Percentiles rank a stretch among this genome's conserved stretches.
Evolutionary conservation across 257 asterid genomes (phyloP).

Genomic region (Paraleonurus japonicus): DNA sequence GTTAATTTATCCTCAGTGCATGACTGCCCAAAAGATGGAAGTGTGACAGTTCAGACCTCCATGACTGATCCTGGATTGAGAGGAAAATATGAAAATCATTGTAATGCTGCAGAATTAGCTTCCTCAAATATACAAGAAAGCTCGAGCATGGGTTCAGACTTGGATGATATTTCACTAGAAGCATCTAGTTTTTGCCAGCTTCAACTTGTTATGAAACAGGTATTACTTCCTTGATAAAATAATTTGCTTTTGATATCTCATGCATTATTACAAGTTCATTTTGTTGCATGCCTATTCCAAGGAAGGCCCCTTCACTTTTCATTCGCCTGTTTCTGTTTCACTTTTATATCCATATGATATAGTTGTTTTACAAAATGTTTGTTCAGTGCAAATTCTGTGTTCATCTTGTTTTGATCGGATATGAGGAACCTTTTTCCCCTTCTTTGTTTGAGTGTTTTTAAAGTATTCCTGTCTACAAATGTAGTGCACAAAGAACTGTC

Average conservation of each 20-base stretch:
- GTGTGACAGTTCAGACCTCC: constrained; percentile 30
- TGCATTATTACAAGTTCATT: constrained; percentile 2
- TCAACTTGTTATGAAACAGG: constrained; percentile 69
- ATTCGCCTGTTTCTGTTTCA: neutral
- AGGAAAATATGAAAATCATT: constrained; percentile 37
- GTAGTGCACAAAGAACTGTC: neutral
- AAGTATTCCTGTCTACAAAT: neutral
- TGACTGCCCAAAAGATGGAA: constrained; percentile 22
- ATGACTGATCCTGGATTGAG: constrained; percentile 32
- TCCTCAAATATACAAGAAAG: constrained; percentile 46
- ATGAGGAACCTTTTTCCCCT: neutral
- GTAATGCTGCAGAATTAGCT: constrained; percentile 42
- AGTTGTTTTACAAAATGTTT: neutral
- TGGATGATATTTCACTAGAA: constrained; percentile 52
- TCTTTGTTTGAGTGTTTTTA: neutral
- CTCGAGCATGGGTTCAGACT: constrained; percentile 37
- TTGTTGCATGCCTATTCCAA: constrained; percentile 7
- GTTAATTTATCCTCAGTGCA: constrained; percentile 25
- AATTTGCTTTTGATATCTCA: neutral
- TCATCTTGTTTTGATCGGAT: constrained; percentile 4
- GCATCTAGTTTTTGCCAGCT: constrained; percentile 70
- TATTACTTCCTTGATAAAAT: constrained; percentile 24
- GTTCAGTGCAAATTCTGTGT: neutral
- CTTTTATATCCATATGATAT: neutral
- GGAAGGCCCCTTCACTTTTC: neutral